Evolutionary conservation across 495 filamentous ascomycete genomes (phyloP).

Genomic region (Cercophora samala): DNA sequence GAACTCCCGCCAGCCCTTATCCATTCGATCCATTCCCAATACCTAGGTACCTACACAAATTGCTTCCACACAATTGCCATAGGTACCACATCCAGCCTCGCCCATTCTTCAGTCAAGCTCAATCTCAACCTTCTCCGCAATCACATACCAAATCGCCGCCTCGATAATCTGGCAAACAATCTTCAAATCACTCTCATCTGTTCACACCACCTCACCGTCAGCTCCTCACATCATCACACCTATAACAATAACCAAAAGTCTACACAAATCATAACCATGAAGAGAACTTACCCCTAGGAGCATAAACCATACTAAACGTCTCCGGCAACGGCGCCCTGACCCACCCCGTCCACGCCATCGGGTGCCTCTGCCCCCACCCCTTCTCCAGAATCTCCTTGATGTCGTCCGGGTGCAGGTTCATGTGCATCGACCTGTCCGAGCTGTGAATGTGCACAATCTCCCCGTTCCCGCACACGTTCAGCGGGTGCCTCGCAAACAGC

Average conservation of each 20-base stretch:
- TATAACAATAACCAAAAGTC: neutral
- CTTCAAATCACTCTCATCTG: conserved; percentile 60
- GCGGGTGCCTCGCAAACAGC: conserved; percentile 58
- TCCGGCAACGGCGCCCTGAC: conserved; percentile 56
- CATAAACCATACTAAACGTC: conserved; percentile 81
- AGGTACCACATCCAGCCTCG: neutral
- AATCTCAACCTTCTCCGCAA: conserved; percentile 42
- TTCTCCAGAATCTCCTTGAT: conserved; percentile 70
- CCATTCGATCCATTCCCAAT: neutral
- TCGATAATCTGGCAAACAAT: conserved; percentile 67
- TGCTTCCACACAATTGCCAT: neutral
- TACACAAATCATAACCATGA: too few species aligned
- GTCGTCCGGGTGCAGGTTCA: conserved; percentile 75
- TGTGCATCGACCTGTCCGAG: conserved; percentile 70
- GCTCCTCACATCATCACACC: neutral
- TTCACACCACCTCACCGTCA: neutral
- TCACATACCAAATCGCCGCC: conserved; percentile 62
- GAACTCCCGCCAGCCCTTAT: neutral
- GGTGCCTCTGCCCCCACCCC: conserved; percentile 89
- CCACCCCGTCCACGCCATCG: conserved; percentile 58
- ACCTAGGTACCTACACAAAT: too few species aligned
- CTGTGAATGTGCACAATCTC: conserved; percentile 82
- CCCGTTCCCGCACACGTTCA: conserved; percentile 64
- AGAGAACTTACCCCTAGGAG: conserved; percentile 54
- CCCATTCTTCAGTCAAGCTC: conserved; percentile 9